Base-by-base conservation (phyloP, 2,329 filamentous ascomycete genomes). In the Talaromyces sp. region DNA sequence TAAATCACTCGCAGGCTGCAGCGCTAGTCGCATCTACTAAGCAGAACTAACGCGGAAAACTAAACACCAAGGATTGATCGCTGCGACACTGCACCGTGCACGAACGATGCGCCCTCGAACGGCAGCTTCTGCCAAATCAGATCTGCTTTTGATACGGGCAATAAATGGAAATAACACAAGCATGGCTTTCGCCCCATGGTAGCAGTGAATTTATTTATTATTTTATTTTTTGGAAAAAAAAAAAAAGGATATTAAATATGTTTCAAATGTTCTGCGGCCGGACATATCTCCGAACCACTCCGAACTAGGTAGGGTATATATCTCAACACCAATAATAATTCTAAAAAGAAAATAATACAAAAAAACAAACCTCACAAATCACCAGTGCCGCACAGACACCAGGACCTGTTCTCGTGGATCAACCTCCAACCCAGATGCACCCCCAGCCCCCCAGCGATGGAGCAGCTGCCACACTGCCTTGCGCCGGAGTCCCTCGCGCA, bases 401-500 rank as follows among this genome's bases (percentile, higher is more conserved):
- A 92, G 66, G 5, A 78, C 75, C 61, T 75, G 74, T 59, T 78
- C 75, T 34, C 68, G 65, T 2, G 70, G 60, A 62, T 77, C 71
- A 54, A 71, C 61, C 55, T 74, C 72, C 33, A 70, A 61, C 31
- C 67, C 67, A 23, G 68, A 68, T 44, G 70, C 67, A 47, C 82
- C 83, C 42, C 82, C 83, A 54, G 85, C 83, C 80, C 90, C 92
- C 14, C 92, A 83, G 67, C 90, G 88, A 50, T 72, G 77, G 34
- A 86, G 74, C 62, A 85, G 68, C 65, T 78, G 75, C 76, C 79
- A 80, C 3, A 86, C 82, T 50, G 79, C 73, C 77, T 94, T 96
- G 61, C 92, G 83, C 79, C 95, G 96, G 78, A 96, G 84, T 5
- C 90, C 90, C 76, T 97, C 92, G 61, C 89, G 84, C n/a, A 95